Evolutionary conservation across 1,284 basidiomycete species (phyloP).

Genomic region (Rhizopogon hawkerae): DNA sequence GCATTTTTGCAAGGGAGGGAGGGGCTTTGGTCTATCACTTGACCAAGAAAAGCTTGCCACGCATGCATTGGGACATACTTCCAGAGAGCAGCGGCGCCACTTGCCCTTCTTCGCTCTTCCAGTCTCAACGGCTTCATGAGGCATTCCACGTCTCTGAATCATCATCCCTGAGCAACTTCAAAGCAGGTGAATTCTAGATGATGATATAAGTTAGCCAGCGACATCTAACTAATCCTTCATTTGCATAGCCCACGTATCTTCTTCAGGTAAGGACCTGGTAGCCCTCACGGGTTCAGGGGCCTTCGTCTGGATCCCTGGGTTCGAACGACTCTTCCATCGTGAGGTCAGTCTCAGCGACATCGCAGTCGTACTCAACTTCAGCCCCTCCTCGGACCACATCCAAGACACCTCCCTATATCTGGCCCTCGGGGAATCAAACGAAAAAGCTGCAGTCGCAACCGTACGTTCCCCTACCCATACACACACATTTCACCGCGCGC

Average conservation of each 20-base stretch:
- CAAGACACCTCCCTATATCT: slow-evolving; percentile 37
- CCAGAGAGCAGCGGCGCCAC: slow-evolving; percentile 10
- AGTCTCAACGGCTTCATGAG: slow-evolving; percentile 13
- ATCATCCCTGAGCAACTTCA: slow-evolving; percentile 14
- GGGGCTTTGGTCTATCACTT: slow-evolving; percentile 38
- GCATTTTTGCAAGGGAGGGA: slow-evolving; percentile 45
- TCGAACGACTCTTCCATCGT: slow-evolving; percentile 35
- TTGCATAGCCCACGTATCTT: slow-evolving; percentile 50
- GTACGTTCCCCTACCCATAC: slow-evolving; percentile 26
- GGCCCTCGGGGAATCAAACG: slow-evolving; percentile 37
- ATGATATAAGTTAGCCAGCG: not conserved
- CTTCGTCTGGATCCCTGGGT: slow-evolving; percentile 46
- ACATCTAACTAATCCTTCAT: slow-evolving; percentile 2
- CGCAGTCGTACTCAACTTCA: slow-evolving; percentile 37
- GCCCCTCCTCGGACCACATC: slow-evolving; percentile 15
- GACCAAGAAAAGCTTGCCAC: slow-evolving; percentile 25
- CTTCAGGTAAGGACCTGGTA: slow-evolving; percentile 47
- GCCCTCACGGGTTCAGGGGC: slow-evolving; percentile 36
- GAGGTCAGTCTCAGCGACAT: slow-evolving; percentile 29
- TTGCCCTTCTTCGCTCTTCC: slow-evolving; percentile 18
- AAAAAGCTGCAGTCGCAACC: slow-evolving; percentile 41
- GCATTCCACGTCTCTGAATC: slow-evolving; percentile 3
- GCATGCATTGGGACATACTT: slow-evolving; percentile 24
- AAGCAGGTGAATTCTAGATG: slow-evolving; percentile 19
- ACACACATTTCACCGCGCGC: not conserved